Evolutionary conservation across 208 protist species (phyloP), one percentile per base, ranked within the genome.

Genomic region (Angomonas ambiguus): DNA sequence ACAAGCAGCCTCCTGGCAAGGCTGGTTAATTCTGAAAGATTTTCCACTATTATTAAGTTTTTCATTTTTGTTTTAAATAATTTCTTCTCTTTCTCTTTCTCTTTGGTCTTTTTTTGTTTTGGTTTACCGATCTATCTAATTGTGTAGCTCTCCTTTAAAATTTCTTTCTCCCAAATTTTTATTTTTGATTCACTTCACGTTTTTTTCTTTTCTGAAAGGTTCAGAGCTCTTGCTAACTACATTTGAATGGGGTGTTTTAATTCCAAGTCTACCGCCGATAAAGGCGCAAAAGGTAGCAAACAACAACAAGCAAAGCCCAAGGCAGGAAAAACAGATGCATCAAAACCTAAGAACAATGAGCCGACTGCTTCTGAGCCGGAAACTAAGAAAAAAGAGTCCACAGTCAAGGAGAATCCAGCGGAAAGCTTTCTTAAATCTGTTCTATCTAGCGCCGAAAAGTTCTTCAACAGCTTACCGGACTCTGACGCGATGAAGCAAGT

Each of bases 1-100:
- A 96, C 88, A 93, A 92, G 80, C 92, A 96, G 81, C 85, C 86
- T 41, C 83, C 85, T 24, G 88, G 87, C 72, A 94, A 95, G 87
- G 90, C 87, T 64, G 90, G 90, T 59, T 93, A 86, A 93, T 32
- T 51, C 4, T 22, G 2, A 51, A 51, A 31, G 6, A 35, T 5
- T 35, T 10, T 22, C 6, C 6, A 10, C 30, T 20, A 10, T 30
- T 10, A 61, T 2, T 13, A 27, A 58, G 5, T 32, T 5, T 38
- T 11, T 13, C 32, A n/a, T 22, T 22, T 20, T 22, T 22, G 8
- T 57, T 22, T 20, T 57, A 11, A 30, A 16, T 57, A 13, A 27
- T 33, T 8, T 66, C 33, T 42, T 56, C 56, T 48, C 34, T 70
- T n/a, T 18, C 10, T 57, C 42, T 62, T 56, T 24, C 27, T 56